Evolutionary conservation across 2,329 filamentous ascomycete genomes (phyloP).

Genomic region (Akanthomyces dipterigenus): DNA sequence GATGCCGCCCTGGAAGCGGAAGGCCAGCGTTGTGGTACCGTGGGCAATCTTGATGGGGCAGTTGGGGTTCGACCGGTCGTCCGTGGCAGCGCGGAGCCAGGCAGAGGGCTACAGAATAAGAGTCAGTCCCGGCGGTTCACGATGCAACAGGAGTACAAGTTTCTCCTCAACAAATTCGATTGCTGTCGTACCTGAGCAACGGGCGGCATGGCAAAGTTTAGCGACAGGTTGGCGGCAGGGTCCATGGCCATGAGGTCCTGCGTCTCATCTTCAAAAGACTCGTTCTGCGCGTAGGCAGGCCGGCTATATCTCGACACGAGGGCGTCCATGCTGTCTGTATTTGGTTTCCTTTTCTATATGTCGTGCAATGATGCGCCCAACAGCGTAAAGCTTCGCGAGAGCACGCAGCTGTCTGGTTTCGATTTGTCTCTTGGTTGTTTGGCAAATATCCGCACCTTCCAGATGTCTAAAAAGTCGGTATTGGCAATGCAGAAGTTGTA

Average conservation of each 20-base stretch:
- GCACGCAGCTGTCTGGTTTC: not conserved
- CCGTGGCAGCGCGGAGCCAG: constrained; percentile 94
- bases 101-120: constrained; percentile 60
- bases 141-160: not conserved
- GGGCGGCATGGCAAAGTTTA: constrained; percentile 93
- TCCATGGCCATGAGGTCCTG: constrained; percentile 68
- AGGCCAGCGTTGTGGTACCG: constrained; percentile 95
- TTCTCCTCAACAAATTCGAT: not conserved
- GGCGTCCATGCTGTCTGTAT: constrained; percentile 63
- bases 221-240: constrained; percentile 67
- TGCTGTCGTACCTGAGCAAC: constrained; percentile 66
- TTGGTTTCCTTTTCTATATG: not conserved
- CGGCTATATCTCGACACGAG: constrained; percentile 89
- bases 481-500: not conserved
- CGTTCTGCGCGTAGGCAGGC: constrained; percentile 63
- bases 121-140: not conserved
- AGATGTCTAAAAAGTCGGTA: not conserved
- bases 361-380: not conserved
- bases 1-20: constrained; percentile 97
- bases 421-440: not conserved
- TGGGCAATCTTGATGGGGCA: constrained; percentile 99
- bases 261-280: constrained; percentile 65
- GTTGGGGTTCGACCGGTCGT: constrained; percentile 92
- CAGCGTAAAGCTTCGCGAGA: not conserved
- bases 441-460: not conserved